Conservation (phyloP, 2,329 filamentous ascomycete genomes). For the Botryotinia calthae region DNA sequence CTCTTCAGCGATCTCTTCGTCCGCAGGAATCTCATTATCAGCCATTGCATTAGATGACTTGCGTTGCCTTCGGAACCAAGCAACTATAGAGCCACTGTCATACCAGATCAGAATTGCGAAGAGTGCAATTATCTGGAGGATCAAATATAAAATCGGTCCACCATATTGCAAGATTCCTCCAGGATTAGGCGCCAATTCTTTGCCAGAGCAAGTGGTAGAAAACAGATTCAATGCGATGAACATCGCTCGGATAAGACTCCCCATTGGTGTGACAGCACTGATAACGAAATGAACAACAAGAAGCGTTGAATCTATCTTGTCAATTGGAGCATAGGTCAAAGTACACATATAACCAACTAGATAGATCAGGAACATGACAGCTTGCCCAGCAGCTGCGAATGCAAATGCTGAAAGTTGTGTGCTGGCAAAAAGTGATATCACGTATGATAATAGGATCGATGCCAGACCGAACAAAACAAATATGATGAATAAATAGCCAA, state of each 20-base stretch:
- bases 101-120: conserved; percentile 75
- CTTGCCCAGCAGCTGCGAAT: conserved; percentile 74
- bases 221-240: conserved; percentile 82
- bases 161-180: conserved; percentile 73
- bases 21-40: conserved; percentile 22
- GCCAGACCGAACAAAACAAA: conserved; percentile 79
- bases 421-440: conserved; percentile 74
- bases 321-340: conserved; percentile 70
- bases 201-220: conserved; percentile 69
- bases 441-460: conserved; percentile 72
- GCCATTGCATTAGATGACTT: conserved; percentile 23
- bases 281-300: conserved; percentile 73
- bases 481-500: conserved; percentile 78
- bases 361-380: conserved; percentile 67
- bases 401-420: conserved; percentile 84
- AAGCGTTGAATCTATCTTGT: conserved; percentile 65
- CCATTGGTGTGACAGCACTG: conserved; percentile 71
- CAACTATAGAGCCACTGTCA: conserved; percentile 69
- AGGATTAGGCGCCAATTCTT: conserved; percentile 63
- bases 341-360: conserved; percentile 69
- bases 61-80: conserved; percentile 46
- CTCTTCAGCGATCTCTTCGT: conserved; percentile 62
- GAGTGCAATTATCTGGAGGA: conserved; percentile 68
- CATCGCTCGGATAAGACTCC: conserved; percentile 69
- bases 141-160: conserved; percentile 79